Evolutionary conservation across 2,329 filamentous ascomycete species (phyloP), one percentile per base, ranked within the genome.

Genomic region (Magnaporthiopsis incrustans): DNA sequence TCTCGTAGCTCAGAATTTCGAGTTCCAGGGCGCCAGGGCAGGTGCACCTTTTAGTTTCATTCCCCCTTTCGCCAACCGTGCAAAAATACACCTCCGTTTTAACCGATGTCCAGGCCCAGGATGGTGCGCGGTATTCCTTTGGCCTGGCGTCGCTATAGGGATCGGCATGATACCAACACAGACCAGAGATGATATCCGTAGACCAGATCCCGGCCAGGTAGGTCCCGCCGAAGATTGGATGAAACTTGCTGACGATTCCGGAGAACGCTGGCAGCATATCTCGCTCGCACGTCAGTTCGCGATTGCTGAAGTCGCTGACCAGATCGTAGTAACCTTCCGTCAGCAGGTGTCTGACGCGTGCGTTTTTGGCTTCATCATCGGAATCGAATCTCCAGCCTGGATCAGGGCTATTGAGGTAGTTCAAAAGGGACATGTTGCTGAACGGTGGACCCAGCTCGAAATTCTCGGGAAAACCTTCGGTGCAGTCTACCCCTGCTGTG

Each of bases 131-230:
- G 32, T 33, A 33, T 33, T 33, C 32, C 32, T 33, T 8, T 33
- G 32, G 32, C 32, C 8, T 33, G 32, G 10, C 1, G 1, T 33
- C 32, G 6, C 10, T 11, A 7, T 11, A 33, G 32, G 32, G 32
- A 7, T 33, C 7, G 32, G 32, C 32, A 33, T 33, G 32, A 11
- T 33, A 33, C 32, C 32, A 33, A 6, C 32, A 33, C 32, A 33
- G 10, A 33, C 32, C 32, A 7, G 32, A 33, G 32, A 33, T 33
- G 32, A 33, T 33, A 8, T 33, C 32, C 8, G 32, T 33, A 8
- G 53, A 62, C 61, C 61, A 62, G 26, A 62, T 8, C n/a, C 61
- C 61, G 22, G 61, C 61, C 8, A 62, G 27, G 53, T 62, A 62
- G n/a, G 27, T 12, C 8, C 61, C 61, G 12, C 50, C 61, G 22